phyloP scores from a whole-genome alignment of 441 rosid species.

The Jatropha multifida region DNA sequence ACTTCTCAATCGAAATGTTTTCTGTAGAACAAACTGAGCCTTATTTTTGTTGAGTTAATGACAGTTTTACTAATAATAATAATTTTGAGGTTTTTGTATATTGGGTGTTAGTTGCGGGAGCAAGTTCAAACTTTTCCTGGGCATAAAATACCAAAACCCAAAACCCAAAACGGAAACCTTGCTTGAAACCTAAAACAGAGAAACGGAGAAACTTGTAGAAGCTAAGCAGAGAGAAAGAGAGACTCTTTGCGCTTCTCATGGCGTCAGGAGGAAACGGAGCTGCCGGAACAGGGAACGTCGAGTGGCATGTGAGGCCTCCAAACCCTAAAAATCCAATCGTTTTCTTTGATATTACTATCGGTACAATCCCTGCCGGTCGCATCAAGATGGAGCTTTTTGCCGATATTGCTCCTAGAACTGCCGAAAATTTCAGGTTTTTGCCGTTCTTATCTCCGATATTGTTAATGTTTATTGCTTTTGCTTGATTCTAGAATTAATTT shows the following conservation, averaged over 20 bases:
- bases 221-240: background rate
- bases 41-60: too few species aligned
- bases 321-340: constrained; percentile 95
- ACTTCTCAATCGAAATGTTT: too few species aligned
- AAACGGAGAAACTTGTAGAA: background rate
- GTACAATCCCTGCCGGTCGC: constrained; percentile 88
- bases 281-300: constrained; percentile 63
- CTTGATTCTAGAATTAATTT: background rate
- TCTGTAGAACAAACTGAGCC: too few species aligned
- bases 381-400: constrained; percentile 99
- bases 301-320: constrained; percentile 93
- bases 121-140: too few species aligned
- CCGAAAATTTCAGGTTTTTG: constrained; percentile 84
- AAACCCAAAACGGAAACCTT: background rate
- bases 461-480: background rate
- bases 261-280: constrained; percentile 47
- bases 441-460: background rate
- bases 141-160: background rate
- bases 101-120: too few species aligned
- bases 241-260: constrained; percentile 28
- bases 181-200: background rate
- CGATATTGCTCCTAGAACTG: constrained; percentile 83
- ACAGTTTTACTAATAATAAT: too few species aligned
- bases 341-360: constrained; percentile 91
- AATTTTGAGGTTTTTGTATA: too few species aligned